phyloP scores from a whole-genome alignment of 176 grass and related monocot species.

The Saccharum officinarum region DNA sequence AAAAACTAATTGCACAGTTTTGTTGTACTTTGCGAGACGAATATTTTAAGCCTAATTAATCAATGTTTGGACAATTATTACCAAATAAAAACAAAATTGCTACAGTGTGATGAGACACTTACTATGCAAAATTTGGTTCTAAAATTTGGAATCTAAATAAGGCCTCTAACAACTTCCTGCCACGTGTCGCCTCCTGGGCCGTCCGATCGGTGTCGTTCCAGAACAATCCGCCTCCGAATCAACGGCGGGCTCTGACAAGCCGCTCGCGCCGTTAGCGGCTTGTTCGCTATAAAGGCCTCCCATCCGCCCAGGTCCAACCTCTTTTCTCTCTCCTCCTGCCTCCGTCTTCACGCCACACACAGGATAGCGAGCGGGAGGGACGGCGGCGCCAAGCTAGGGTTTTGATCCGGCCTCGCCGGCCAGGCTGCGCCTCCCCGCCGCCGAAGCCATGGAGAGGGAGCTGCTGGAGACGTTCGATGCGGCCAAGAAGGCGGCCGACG shows the following conservation, averaged over 20 bases:
- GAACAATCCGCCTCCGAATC: slow-evolving; percentile 47
- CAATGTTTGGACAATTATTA: too few species aligned
- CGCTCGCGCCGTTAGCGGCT: neutral
- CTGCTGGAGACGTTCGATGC: slow-evolving; percentile 84
- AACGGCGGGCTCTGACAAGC: slow-evolving; percentile 30
- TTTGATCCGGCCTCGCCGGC: slow-evolving; percentile 31
- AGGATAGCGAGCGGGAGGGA: neutral
- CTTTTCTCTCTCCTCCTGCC: slow-evolving; percentile 7
- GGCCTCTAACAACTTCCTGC: neutral
- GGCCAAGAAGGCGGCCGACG: slow-evolving; percentile 89
- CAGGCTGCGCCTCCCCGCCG: neutral
- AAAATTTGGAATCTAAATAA: too few species aligned
- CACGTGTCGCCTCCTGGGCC: neutral
- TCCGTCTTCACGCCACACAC: neutral
- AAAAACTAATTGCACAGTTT: too few species aligned
- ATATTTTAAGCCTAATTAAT: too few species aligned
- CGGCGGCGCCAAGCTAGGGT: slow-evolving; percentile 62
- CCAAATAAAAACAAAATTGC: too few species aligned
- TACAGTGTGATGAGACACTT: too few species aligned
- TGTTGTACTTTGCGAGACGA: too few species aligned
- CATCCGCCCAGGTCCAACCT: neutral
- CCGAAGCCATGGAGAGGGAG: slow-evolving; percentile 73
- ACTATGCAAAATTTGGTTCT: too few species aligned
- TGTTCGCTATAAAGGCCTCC: slow-evolving; percentile 20
- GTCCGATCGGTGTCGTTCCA: slow-evolving; percentile 35